Evolutionary conservation across 768 basidiomycete genomes (phyloP).

Genomic region (Steccherinum ochraceum): DNA sequence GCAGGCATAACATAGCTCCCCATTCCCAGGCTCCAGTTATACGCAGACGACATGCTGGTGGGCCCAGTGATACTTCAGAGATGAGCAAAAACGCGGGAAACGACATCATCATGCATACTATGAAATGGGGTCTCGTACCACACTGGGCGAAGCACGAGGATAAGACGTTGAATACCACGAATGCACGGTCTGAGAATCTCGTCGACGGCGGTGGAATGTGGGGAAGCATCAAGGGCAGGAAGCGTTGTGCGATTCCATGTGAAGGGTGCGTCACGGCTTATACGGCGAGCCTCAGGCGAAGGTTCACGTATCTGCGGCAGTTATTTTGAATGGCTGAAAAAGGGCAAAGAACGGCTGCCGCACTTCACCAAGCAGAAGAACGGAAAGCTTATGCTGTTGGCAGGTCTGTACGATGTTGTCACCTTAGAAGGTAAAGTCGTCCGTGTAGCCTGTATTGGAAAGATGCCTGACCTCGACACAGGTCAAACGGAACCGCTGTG

Average conservation of each 20-base stretch:
- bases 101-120: conserved; percentile 59
- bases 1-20: conserved; percentile 78
- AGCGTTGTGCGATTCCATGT: conserved; percentile 80
- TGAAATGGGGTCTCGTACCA: conserved; percentile 89
- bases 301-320: conserved; percentile 34
- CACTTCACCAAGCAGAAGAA: conserved; percentile 73
- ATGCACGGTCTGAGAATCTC: conserved; percentile 83
- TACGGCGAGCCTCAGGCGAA: too few species aligned
- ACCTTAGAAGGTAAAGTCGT: conserved; percentile 54
- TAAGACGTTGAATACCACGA: conserved; percentile 74
- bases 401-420: conserved; percentile 78
- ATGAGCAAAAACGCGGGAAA: conserved; percentile 10
- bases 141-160: conserved; percentile 79
- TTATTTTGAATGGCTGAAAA: conserved; percentile 94
- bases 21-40: conserved; percentile 74
- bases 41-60: conserved; percentile 32
- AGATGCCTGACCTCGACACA: conserved; percentile 17
- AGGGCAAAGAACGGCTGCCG: conserved; percentile 72
- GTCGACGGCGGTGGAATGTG: conserved; percentile 77
- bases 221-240: conserved; percentile 72
- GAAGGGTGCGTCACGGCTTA: conserved; percentile 49
- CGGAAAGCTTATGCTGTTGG: conserved; percentile 68
- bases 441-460: too few species aligned
- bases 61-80: conserved; percentile 13
- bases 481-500: conserved; percentile 54